Evolutionary conservation across 352 stramenopile species (phyloP), one percentile per base, ranked within the genome.

Genomic region (Globisporangium takayamanum): DNA sequence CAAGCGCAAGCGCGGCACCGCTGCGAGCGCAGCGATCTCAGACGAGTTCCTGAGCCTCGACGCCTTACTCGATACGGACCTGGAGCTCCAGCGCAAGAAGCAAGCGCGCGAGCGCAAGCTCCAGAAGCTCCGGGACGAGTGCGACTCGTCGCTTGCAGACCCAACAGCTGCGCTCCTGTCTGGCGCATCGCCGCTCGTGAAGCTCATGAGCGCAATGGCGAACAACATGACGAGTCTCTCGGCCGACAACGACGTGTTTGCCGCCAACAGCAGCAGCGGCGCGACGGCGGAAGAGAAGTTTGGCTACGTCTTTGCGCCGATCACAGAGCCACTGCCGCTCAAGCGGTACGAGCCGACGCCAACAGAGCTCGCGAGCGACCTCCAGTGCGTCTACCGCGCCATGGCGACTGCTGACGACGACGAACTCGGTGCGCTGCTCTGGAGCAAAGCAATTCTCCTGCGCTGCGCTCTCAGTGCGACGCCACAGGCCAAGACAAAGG

Each of bases 241-340:
- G 37, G 78, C 74, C 11, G 80, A 90, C 60, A 83, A 57, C 55
- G 60, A 88, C 51, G 55, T 88, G 4, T 90, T 90, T 50, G 61
- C 69, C 16, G 67, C 33, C 5, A 39, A 39, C 33, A 39, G 33
- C 33, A 39, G 69, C 47, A 20, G 28, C 3, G 73, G 80, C 2
- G 33, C 75, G 30, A 57, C 59, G 33, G 48, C 60, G 45, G 70
- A 87, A 36, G 84, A 92, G 57, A 83, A 86, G 59, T 94, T 92
- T 54, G 84, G 80, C 51, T 94, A 90, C 59, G 81, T 94, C 20
- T 94, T 94, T 59, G 76, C 71, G 55, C 76, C 84, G 5, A 90
- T 94, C 18, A 82, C 72, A 7, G 74, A 88, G 73, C 73, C 81
- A 12, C 63, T 92, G 39, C 55, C 63, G 33, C 88, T 75, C 51